These are phyloP conservation scores for Chrysanthemum lavandulifolium DNA, from an alignment of 129 eudicot genomes.

Conservation along the genomic window DNA sequence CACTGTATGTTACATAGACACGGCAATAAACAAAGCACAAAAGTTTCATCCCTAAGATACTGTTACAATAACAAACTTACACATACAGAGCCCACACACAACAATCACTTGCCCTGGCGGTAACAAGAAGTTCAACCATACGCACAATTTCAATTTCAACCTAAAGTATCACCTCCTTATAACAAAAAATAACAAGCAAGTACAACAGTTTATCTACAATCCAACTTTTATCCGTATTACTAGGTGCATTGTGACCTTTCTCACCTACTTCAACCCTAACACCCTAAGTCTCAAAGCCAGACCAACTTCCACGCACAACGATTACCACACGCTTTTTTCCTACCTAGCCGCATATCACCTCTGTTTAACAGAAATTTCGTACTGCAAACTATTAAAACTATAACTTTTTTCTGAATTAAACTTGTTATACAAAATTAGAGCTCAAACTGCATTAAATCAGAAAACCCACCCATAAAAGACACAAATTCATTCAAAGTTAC, in stretches of 20 bases:
- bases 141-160: too few relatives aligned
- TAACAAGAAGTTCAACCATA: too few relatives aligned
- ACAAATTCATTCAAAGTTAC: not conserved
- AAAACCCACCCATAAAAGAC: not conserved
- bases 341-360: too few relatives aligned
- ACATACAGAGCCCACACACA: too few relatives aligned
- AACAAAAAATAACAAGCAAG: too few relatives aligned
- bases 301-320: not conserved
- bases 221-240: not conserved
- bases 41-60: not conserved
- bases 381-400: too few relatives aligned
- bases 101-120: too few relatives aligned
- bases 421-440: constrained; percentile 1
- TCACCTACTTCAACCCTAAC: not conserved
- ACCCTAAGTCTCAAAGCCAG: not conserved
- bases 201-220: too few relatives aligned
- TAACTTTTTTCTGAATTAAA: not conserved
- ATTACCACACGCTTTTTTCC: not conserved
- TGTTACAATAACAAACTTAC: too few relatives aligned
- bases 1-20: not conserved
- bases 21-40: not conserved
- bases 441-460: constrained; percentile 1
- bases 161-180: too few relatives aligned
- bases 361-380: too few relatives aligned
- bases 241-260: not conserved